A percentile compares a stretch with the other conserved stretches of the same genome.
phyloP scores from a whole-genome alignment of 768 basidiomycete species.

The Hygrophorus russula region DNA sequence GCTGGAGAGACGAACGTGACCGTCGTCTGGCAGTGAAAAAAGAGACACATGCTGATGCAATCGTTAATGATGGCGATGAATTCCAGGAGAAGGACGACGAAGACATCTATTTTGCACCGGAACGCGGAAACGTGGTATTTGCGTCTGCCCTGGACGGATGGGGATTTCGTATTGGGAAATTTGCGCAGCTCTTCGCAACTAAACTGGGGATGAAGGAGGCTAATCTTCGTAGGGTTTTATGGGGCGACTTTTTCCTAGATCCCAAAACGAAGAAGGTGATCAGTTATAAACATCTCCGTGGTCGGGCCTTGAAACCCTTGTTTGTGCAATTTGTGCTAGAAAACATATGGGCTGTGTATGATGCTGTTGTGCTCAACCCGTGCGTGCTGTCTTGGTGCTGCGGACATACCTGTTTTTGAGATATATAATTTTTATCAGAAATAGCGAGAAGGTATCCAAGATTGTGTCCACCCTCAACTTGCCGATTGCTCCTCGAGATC shows the following conservation, averaged over 20 bases:
- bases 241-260: constrained; percentile 97
- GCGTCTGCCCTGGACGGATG: constrained; percentile 94
- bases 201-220: constrained; percentile 88
- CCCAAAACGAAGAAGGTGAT: constrained; percentile 92
- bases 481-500: constrained; percentile 78
- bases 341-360: constrained; percentile 96
- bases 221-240: constrained; percentile 76
- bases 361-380: constrained; percentile 82
- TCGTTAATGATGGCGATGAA: constrained; percentile 43
- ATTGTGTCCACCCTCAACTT: constrained; percentile 76
- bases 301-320: constrained; percentile 80
- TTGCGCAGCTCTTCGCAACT: constrained; percentile 83
- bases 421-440: constrained; percentile 36
- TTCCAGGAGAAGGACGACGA: constrained; percentile 97
- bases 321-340: constrained; percentile 97
- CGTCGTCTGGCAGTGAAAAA: constrained; percentile 68
- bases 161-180: constrained; percentile 92
- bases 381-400: constrained; percentile 31
- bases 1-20: constrained; percentile 91
- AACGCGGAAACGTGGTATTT: constrained; percentile 92
- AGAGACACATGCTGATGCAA: constrained; percentile 55
- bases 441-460: constrained; percentile 80
- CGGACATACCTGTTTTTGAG: constrained; percentile 8
- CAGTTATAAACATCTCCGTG: constrained; percentile 81
- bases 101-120: constrained; percentile 94